Evolutionary conservation across 768 basidiomycete genomes (phyloP).

Genomic region (Hemileccinum rubropunctum): DNA sequence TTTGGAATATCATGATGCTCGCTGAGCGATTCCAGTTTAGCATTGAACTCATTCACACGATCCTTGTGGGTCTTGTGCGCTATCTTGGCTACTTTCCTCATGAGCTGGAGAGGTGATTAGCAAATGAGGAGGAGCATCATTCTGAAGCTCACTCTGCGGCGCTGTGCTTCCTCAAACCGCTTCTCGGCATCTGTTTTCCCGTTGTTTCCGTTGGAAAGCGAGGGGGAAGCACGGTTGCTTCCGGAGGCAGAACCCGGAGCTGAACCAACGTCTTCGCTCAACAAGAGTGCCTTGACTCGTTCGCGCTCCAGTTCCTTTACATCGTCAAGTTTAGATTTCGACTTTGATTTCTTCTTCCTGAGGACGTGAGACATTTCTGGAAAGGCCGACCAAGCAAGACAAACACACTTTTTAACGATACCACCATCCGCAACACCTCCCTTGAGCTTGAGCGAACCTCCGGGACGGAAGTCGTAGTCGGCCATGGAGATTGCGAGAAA

Average conservation of each 20-base stretch:
- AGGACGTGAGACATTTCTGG: conserved; percentile 10
- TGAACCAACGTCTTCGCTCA: conserved; percentile 45
- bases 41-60: conserved; percentile 86
- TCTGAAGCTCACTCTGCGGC: conserved; percentile 57
- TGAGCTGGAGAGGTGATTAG: conserved; percentile 49
- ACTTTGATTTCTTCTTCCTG: conserved; percentile 84
- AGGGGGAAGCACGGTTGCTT: conserved; percentile 62
- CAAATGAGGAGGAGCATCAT: not conserved
- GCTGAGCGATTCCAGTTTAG: conserved; percentile 79
- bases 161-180: conserved; percentile 86
- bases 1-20: conserved; percentile 97
- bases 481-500: conserved; percentile 48
- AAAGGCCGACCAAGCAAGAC: not conserved
- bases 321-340: conserved; percentile 55
- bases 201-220: conserved; percentile 43
- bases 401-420: conserved; percentile 74
- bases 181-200: conserved; percentile 85
- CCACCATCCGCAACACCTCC: conserved; percentile 77
- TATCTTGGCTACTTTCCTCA: conserved; percentile 68
- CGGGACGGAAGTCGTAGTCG: conserved; percentile 81
- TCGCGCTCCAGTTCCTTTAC: conserved; percentile 41
- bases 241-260: conserved; percentile 46
- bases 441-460: conserved; percentile 89
- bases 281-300: conserved; percentile 48
- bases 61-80: conserved; percentile 92